Evolutionary conservation across 2,329 filamentous ascomycete species (phyloP), one percentile per base, ranked within the genome.

Genomic region (Rutstroemia sp.): DNA sequence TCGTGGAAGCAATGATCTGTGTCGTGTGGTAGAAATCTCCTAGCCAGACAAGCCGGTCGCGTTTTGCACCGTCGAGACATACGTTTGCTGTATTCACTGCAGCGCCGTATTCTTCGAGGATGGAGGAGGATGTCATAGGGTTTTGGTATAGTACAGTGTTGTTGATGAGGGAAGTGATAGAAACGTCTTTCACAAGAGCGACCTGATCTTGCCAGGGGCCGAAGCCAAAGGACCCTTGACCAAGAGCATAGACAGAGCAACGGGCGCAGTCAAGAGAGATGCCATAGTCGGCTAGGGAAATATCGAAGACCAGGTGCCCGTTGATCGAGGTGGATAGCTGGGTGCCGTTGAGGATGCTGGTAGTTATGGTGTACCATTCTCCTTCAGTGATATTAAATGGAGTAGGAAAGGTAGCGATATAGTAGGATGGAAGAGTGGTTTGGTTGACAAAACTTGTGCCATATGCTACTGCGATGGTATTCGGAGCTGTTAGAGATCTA

Each of bases 1-100:
- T 75, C 7, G 68, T 71, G 1, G 66, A 64, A 0, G 63, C 65
- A 10, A 75, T 62, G 17, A 75, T 68, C 10, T 69, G 66, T 1
- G 68, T 63, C 0, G 74, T 75, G 59, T 76, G 73, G 42, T 70
- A 71, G 53, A 74, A 74, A 56, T 75, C 73, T 5, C 73, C 73
- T 3, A 69, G 65, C 73, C 73, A 75, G 5, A 74, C 65, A 1
- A 73, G 63, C 0, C 73, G 66, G 57, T 76, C 73, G 5, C 73
- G 64, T 57, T 75, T 75, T 0, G 70, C 68, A 2, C 73, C 72
- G 56, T 76, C 73, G 1, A 75, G 62, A 46, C 74, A 76, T 8
- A 73, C 67, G 2, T 70, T 69, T 5, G 63, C 61, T 1, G 65
- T 57, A 23, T 75, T 71, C 1, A 61, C 58, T 2, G 66, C 64